Evolutionary conservation across 345 rosid genomes (phyloP).

Genomic region (Rhodamnia argentea): DNA sequence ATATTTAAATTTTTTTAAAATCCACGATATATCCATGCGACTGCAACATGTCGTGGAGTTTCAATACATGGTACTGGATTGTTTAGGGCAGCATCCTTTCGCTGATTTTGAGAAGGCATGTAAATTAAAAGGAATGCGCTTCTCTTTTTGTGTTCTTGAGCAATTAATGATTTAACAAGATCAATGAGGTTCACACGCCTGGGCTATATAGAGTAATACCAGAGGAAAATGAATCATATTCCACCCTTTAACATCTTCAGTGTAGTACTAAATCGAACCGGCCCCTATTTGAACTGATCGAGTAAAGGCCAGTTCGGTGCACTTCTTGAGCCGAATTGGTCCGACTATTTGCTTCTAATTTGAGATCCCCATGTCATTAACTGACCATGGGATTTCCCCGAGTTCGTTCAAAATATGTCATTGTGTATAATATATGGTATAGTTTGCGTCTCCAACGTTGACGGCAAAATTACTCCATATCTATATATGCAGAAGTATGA

Average conservation of each 20-base stretch:
- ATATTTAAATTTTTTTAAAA: background rate
- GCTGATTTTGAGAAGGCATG: background rate
- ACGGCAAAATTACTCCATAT: background rate
- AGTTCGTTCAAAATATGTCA: background rate
- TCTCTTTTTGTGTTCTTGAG: background rate
- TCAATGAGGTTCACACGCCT: background rate
- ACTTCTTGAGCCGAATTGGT: background rate
- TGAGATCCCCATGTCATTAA: background rate
- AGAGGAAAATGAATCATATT: background rate
- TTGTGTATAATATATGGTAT: background rate
- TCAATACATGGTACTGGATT: background rate
- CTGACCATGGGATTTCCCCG: background rate
- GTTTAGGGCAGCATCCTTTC: background rate
- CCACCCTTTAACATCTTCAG: background rate
- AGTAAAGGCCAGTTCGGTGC: background rate
- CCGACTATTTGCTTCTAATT: accelerated
- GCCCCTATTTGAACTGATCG: background rate
- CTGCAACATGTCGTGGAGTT: background rate
- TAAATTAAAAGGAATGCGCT: background rate
- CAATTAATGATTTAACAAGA: background rate
- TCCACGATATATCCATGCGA: background rate
- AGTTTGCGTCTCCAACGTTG: background rate
- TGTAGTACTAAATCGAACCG: background rate
- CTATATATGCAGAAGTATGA: too few relatives aligned
- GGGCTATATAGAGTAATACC: background rate